Evolutionary conservation across 202 grass and related monocot species (phyloP).

Genomic region (Tripidium arundinaceum): DNA sequence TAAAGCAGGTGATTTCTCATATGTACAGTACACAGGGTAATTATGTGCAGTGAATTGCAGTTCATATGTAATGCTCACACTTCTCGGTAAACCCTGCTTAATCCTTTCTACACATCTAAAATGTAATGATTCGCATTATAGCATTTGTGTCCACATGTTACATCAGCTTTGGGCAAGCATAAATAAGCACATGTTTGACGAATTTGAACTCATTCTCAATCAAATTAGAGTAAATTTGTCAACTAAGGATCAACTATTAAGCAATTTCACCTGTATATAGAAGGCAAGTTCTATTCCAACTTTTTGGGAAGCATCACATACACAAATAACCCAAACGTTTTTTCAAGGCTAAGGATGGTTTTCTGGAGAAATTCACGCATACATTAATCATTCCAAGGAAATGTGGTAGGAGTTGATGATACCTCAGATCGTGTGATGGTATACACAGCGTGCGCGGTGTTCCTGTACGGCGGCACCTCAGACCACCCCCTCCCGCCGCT

Average conservation of each 20-base stretch:
- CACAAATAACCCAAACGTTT: neutral
- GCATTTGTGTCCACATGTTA: neutral
- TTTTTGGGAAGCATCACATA: neutral
- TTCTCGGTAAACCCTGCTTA: neutral
- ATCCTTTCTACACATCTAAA: neutral
- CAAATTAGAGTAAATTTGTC: neutral
- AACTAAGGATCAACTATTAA: neutral
- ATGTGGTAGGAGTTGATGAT: constrained; percentile 2
- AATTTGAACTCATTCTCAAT: neutral
- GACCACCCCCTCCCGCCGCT: constrained; percentile 52
- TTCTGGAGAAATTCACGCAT: neutral
- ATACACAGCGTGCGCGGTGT: constrained; percentile 82
- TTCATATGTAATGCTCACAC: neutral
- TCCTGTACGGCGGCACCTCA: constrained; percentile 61
- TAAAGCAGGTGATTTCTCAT: neutral
- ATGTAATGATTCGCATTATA: neutral
- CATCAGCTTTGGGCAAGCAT: neutral
- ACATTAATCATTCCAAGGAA: constrained; percentile 1
- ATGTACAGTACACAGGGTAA: too few species aligned
- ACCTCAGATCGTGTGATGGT: constrained; percentile 87
- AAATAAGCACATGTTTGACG: neutral
- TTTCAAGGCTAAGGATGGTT: neutral
- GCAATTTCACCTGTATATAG: neutral
- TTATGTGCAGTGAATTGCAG: neutral
- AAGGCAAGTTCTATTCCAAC: neutral